A percentile compares a stretch with the other conserved stretches of the same genome.
Conservation (phyloP, 139 green algal genomes). For the Picochlorum sp. region DNA sequence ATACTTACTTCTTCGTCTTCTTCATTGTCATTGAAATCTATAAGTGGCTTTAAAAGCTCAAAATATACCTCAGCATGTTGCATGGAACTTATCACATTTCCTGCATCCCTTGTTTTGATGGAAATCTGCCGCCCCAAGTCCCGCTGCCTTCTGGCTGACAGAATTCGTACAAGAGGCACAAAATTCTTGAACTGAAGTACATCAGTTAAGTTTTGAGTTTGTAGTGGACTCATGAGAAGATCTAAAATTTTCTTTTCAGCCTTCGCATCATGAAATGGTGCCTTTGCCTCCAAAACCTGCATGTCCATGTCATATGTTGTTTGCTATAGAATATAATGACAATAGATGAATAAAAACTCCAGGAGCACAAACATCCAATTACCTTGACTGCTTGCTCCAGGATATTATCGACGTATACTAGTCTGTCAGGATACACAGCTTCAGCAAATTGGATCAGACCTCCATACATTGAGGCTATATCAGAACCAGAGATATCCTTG, state of each 20-base stretch:
- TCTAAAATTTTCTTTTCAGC: slow-evolving; percentile 68
- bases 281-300: slow-evolving; percentile 14
- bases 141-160: too few relatives aligned
- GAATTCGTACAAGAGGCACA: background rate
- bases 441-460: slow-evolving; percentile 73
- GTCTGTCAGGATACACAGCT: slow-evolving; percentile 45
- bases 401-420: slow-evolving; percentile 63
- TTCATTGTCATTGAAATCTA: too few relatives aligned
- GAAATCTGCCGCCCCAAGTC: too few relatives aligned
- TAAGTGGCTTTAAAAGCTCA: too few relatives aligned
- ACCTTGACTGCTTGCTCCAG: slow-evolving; percentile 22
- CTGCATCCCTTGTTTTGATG: too few relatives aligned
- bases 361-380: too few relatives aligned
- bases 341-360: too few relatives aligned
- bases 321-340: too few relatives aligned
- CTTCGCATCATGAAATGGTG: slow-evolving; percentile 28
- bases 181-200: slow-evolving; percentile 53
- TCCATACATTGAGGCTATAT: slow-evolving; percentile 71
- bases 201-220: slow-evolving; percentile 62
- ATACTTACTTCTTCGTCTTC: too few relatives aligned
- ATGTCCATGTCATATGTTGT: too few relatives aligned
- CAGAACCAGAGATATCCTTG: slow-evolving; percentile 43
- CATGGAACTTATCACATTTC: too few relatives aligned
- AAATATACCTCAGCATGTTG: too few relatives aligned
- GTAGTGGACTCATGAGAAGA: slow-evolving; percentile 72